Base-by-base conservation (phyloP, 2,329 filamentous ascomycete species). In the Dothiorella sarmentorum region DNA sequence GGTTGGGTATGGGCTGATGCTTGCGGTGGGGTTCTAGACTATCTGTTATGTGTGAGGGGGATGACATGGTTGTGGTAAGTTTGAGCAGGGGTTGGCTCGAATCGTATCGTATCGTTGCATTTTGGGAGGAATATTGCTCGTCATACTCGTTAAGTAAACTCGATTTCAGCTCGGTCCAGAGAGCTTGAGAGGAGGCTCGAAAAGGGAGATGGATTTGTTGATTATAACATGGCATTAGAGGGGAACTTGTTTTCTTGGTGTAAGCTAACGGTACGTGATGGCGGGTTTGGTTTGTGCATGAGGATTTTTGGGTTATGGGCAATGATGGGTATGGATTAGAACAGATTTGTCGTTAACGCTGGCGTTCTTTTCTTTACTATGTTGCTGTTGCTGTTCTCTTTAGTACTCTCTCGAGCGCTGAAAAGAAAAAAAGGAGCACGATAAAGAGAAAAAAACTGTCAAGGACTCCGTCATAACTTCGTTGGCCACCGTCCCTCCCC, bases 1-100 rank as follows among this genome's bases (percentile, higher is more conserved):
- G 0, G 76, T 99, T 40, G 95, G 94, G 0, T 99, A 97, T 74
- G 91, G 87, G 2, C 80, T 95, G 63, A 97, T 97, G 91, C 80
- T 87, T 63, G 79, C 91, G 51, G 86, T 83, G 10, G 86, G 86
- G 0, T 79, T 91, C 53, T 88, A 77, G 27, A 40, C 5, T 31
- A 13, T 37, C 17, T 37, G 11, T 45, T 13, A 15, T 4, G 17
- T 45, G 15, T 40, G 9, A 10, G 37, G 37, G 20, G 29, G 29
- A 31, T n/a, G n/a, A n/a, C n/a, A n/a, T n/a, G n/a, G n/a, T n/a
- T n/a, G n/a, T n/a, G n/a, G n/a, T n/a, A n/a, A n/a, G n/a, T n/a
- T n/a, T 31, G 29, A 31, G 29, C 29, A 31, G n/a, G n/a, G 37
- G 11, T 18, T 40, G 37, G n/a, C 37, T 40, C 17, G 37, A 6